phyloP scores from a whole-genome alignment of 108 stramenopile species.

The Fragilariopsis cylindrus region DNA sequence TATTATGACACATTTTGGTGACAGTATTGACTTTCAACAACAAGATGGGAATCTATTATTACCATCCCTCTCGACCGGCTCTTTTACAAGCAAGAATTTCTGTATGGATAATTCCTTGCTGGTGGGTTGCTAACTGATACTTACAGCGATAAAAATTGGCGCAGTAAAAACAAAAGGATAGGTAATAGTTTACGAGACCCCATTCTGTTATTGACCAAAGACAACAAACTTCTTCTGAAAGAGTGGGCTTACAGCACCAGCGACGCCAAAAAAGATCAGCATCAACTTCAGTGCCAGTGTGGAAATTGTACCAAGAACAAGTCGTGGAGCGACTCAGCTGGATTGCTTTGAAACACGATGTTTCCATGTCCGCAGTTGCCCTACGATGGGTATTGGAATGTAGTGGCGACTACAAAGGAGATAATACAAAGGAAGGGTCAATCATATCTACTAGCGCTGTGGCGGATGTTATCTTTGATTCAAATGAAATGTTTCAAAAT shows the following conservation, averaged over 20 bases:
- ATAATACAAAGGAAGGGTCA: neutral
- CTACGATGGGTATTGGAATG: constrained; percentile 68
- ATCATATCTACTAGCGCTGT: neutral
- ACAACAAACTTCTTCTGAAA: constrained; percentile 12
- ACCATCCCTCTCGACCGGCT: constrained; percentile 21
- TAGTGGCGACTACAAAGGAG: constrained; percentile 21
- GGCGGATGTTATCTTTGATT: constrained; percentile 22
- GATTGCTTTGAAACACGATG: constrained; percentile 59
- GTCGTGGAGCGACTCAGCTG: constrained; percentile 42
- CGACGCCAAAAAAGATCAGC: constrained; percentile 7
- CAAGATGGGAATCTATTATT: constrained; percentile 47
- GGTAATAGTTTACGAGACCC: neutral
- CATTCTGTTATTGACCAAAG: neutral
- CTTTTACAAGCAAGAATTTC: constrained; percentile 12
- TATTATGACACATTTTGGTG: constrained; percentile 42
- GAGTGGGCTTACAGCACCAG: constrained; percentile 19
- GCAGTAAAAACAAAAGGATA: constrained; percentile 7
- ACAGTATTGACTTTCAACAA: constrained; percentile 51
- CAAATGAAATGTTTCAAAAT: neutral
- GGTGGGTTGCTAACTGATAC: constrained; percentile 58
- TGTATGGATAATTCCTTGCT: constrained; percentile 46
- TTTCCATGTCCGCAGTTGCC: constrained; percentile 56
- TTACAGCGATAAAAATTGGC: constrained; percentile 9
- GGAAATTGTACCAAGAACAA: constrained; percentile 36
- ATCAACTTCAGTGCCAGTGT: constrained; percentile 10